Evolutionary conservation across 2,329 filamentous ascomycete species (phyloP), one percentile per base, ranked within the genome.

Genomic region (Ustilaginoidea virens): DNA sequence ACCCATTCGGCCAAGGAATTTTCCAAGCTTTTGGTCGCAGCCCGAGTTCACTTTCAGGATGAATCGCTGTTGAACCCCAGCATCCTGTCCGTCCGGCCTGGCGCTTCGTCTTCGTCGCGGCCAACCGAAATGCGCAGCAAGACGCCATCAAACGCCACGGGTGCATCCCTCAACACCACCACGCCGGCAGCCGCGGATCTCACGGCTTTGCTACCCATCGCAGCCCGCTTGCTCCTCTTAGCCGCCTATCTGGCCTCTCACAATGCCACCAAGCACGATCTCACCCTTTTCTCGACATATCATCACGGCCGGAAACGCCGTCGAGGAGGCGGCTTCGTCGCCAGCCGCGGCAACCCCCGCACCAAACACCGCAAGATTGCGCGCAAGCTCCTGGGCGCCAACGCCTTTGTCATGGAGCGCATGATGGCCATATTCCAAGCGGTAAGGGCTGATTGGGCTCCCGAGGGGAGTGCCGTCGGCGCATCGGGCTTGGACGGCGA

Each of bases 191-290:
- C 40, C 3, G 50, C 55, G 2, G 65, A 67, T 36, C 60, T 76
- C 4, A 60, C 66, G 2, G 47, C 58, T 15, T 58, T 72, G 4
- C 62, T 90, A 5, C 80, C 81, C 0, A 75, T 74, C 30, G 79
- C 75, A 28, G 75, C 80, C 2, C 76, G 80, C 23, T 67, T 80
- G 30, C 63, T 87, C 17, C 67, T 90, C 8, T 63, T 85, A 16
- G 72, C 80, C 20, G 76, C 80, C 4, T 90, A 90, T 52, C 69
- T 90, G 3, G 78, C 81, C 29, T 83, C 79, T 2, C 81, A 82
- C 61, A 90, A 86, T 48, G 69, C 77, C 10, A 57, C 77, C 1
- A 66, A 72, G n/a, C 71, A 80, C 44, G 81, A 90, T 48, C 57
- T 71, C 4, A 63, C 71, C 1, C 71, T 82, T 44, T 90, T 90